These are phyloP conservation scores for Fusarium poae DNA, from an alignment of 2,329 filamentous ascomycete species.

Conservation along the genomic window DNA sequence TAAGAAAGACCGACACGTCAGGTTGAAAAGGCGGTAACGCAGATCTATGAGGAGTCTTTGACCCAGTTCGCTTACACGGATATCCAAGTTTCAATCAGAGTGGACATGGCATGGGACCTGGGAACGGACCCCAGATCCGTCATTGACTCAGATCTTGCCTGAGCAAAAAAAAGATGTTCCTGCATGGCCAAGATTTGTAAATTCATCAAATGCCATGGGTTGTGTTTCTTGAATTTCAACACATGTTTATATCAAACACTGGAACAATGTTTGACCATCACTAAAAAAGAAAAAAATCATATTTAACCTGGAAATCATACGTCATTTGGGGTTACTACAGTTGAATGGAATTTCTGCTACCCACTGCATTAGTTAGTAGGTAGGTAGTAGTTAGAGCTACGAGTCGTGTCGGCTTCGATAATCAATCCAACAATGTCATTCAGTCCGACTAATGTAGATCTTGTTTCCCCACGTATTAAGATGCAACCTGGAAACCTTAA, in stretches of 20 bases:
- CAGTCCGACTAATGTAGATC: constrained; percentile 31
- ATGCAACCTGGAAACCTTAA: constrained; percentile 21
- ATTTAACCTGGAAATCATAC: background rate
- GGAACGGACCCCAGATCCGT: constrained; percentile 1
- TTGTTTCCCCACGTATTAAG: constrained; percentile 31
- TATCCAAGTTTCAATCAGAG: constrained; percentile 14
- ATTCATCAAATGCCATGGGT: background rate
- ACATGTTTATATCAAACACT: background rate
- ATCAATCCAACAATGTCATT: constrained; percentile 21
- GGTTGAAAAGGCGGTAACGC: constrained; percentile 17
- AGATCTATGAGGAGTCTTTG: constrained; percentile 5
- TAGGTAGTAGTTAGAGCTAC: background rate
- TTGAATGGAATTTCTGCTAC: background rate
- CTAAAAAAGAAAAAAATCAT: background rate
- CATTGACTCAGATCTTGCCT: constrained; percentile 8
- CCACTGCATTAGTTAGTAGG: too few species aligned
- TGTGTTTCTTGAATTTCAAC: background rate
- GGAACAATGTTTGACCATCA: background rate
- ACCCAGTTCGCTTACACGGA: constrained; percentile 25
- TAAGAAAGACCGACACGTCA: background rate
- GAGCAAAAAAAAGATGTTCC: constrained; percentile 2
- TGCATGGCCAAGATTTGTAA: constrained; percentile 3
- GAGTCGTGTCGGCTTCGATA: constrained; percentile 29
- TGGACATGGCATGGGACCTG: constrained; percentile 10
- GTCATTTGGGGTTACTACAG: constrained; percentile 3